Conservation (phyloP, 2,329 filamentous ascomycete species). For the Xylaria digitata region DNA sequence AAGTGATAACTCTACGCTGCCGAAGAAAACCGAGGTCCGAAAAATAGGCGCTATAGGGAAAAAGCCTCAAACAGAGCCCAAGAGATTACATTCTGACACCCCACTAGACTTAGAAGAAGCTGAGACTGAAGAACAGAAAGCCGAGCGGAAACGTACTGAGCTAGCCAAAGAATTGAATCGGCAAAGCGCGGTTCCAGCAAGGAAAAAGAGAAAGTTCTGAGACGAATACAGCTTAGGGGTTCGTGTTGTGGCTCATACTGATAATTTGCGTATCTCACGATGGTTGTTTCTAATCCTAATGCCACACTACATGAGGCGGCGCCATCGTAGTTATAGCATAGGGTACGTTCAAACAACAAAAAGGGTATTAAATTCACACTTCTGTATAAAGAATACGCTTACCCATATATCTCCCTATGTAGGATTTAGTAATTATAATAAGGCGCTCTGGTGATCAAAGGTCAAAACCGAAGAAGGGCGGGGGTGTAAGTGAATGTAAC, state of each 20-base stretch:
- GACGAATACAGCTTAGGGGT: not conserved
- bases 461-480: not conserved
- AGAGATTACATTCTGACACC: constrained; percentile 35
- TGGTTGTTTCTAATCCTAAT: not conserved
- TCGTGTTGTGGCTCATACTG: not conserved
- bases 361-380: too few relatives aligned
- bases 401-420: too few relatives aligned
- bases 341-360: too few relatives aligned
- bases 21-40: constrained; percentile 35
- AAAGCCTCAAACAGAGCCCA: constrained; percentile 35
- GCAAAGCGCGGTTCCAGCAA: constrained; percentile 61
- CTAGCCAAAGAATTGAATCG: constrained; percentile 62
- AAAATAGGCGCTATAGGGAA: constrained; percentile 47
- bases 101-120: constrained; percentile 38
- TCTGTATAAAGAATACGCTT: too few relatives aligned
- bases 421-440: too few relatives aligned
- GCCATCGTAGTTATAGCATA: too few relatives aligned
- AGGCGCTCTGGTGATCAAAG: not conserved
- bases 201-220: constrained; percentile 68
- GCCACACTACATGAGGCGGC: not conserved
- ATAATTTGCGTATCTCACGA: not conserved
- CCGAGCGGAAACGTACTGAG: constrained; percentile 63
- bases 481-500: not conserved
- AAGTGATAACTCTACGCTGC: constrained; percentile 26
- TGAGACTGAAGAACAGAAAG: constrained; percentile 52